These are phyloP conservation scores for Dendrothele bispora DNA, from an alignment of 768 basidiomycete species.

Conservation along the genomic window DNA sequence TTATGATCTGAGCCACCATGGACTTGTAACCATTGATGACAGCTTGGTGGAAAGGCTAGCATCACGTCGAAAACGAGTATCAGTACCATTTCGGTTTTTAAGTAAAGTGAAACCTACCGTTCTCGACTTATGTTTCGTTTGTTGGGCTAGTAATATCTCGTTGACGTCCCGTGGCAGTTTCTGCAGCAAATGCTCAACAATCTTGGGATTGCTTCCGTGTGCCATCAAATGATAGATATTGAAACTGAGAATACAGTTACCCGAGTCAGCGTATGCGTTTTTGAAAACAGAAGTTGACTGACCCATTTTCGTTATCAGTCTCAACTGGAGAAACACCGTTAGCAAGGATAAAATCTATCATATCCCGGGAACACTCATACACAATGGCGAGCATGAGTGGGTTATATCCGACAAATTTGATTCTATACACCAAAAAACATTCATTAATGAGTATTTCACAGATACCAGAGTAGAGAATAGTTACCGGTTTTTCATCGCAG, in stretches of 20 bases:
- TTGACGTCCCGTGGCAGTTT: slow-evolving; percentile 53
- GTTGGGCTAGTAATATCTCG: slow-evolving; percentile 42
- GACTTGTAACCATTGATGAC: slow-evolving; percentile 33
- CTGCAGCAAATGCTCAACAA: slow-evolving; percentile 43
- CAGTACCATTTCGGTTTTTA: too few relatives aligned
- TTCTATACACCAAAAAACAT: slow-evolving; percentile 27
- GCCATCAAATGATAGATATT: slow-evolving; percentile 58
- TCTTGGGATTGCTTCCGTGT: slow-evolving; percentile 19
- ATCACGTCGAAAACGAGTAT: too few relatives aligned
- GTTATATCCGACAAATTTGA: slow-evolving; percentile 48
- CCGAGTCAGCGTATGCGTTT: not conserved
- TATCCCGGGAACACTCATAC: slow-evolving; percentile 20
- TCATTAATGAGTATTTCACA: slow-evolving; percentile 4
- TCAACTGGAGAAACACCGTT: slow-evolving; percentile 45
- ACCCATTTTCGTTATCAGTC: slow-evolving; percentile 44
- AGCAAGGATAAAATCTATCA: slow-evolving; percentile 52
- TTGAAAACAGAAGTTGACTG: slow-evolving; percentile 11
- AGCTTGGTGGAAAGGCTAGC: slow-evolving; percentile 56
- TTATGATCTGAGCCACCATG: slow-evolving; percentile 36
- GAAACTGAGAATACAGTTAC: too few relatives aligned
- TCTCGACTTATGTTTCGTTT: slow-evolving; percentile 43
- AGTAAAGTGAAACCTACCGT: slow-evolving; percentile 39
- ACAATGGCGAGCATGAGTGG: slow-evolving; percentile 42
- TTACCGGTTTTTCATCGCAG: slow-evolving; percentile 43
- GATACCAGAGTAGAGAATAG: slow-evolving; percentile 15